phyloP scores from a whole-genome alignment of 208 protist genomes.

The Leishmania major region DNA sequence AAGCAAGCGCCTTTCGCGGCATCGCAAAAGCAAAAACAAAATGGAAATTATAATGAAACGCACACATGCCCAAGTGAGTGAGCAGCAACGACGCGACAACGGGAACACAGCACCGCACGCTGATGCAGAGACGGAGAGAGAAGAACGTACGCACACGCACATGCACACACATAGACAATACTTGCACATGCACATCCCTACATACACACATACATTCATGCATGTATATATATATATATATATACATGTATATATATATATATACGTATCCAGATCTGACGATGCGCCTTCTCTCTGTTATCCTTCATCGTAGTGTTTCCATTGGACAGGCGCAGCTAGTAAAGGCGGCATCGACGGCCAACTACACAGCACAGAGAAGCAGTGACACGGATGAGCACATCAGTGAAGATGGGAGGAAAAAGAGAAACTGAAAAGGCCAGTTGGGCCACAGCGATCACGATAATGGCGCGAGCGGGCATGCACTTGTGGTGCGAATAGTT shows the following conservation, averaged over 20 bases:
- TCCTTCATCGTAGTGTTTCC: neutral
- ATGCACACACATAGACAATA: neutral
- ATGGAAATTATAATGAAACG: neutral
- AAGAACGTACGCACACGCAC: neutral
- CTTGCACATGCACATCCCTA: too few relatives aligned
- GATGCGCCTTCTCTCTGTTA: neutral
- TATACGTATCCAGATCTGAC: neutral
- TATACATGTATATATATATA: too few relatives aligned
- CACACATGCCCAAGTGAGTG: too few relatives aligned
- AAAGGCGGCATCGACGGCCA: neutral
- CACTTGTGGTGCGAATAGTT: neutral
- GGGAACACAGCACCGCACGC: neutral
- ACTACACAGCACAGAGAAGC: neutral
- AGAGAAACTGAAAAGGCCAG: too few relatives aligned
- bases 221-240: neutral
- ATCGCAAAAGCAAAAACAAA: neutral
- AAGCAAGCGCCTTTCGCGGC: neutral
- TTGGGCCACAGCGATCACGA: neutral
- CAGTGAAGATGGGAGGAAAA: neutral
- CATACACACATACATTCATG: neutral
- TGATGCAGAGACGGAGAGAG: neutral
- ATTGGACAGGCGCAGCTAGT: neutral
- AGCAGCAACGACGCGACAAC: too few relatives aligned
- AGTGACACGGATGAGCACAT: neutral
- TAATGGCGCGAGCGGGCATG: neutral